These are phyloP conservation scores for Neofusicoccum kwambonambiense DNA, from an alignment of 2,329 filamentous ascomycete genomes.

Conservation along the genomic window DNA sequence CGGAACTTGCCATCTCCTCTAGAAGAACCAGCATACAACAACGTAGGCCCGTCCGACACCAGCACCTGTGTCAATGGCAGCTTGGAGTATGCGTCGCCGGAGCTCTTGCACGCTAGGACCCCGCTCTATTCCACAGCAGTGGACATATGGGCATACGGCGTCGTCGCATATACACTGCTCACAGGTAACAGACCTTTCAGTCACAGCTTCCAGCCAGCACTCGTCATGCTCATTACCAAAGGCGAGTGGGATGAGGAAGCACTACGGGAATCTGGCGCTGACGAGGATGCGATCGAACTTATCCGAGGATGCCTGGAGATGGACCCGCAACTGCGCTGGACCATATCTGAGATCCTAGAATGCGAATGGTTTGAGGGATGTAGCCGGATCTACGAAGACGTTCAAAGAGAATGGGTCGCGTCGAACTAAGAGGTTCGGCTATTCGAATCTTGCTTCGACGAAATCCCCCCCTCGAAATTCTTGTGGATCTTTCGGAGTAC, in stretches of 20 bases:
- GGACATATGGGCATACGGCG: conserved; percentile 67
- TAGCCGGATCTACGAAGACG: conserved; percentile 20
- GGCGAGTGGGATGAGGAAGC: conserved; percentile 58
- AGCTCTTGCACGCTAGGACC: conserved; percentile 41
- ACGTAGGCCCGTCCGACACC: conserved; percentile 55
- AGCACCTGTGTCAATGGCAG: conserved; percentile 61
- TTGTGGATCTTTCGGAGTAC: not conserved
- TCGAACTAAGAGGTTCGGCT: not conserved
- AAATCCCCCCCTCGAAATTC: not conserved
- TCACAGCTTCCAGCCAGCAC: conserved; percentile 57
- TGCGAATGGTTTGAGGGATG: conserved; percentile 53
- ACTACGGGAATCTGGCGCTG: conserved; percentile 46
- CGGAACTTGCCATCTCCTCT: conserved; percentile 48
- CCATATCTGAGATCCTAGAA: conserved; percentile 55
- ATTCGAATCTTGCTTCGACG: not conserved
- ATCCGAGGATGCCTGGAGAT: conserved; percentile 60
- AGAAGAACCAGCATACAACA: conserved; percentile 37
- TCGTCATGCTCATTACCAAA: conserved; percentile 58
- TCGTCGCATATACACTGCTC: conserved; percentile 60
- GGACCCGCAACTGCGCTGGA: conserved; percentile 56
- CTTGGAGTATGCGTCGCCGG: conserved; percentile 55
- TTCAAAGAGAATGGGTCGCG: conserved; percentile 1
- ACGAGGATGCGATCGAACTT: conserved; percentile 54
- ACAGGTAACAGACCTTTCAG: conserved; percentile 63
- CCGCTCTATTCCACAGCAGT: conserved; percentile 53